A percentile compares a stretch with the other conserved stretches of the same genome.
These are phyloP conservation scores for Hanseniaspora mollemarum DNA, from an alignment of 805 yeast species.

Conservation along the genomic window DNA sequence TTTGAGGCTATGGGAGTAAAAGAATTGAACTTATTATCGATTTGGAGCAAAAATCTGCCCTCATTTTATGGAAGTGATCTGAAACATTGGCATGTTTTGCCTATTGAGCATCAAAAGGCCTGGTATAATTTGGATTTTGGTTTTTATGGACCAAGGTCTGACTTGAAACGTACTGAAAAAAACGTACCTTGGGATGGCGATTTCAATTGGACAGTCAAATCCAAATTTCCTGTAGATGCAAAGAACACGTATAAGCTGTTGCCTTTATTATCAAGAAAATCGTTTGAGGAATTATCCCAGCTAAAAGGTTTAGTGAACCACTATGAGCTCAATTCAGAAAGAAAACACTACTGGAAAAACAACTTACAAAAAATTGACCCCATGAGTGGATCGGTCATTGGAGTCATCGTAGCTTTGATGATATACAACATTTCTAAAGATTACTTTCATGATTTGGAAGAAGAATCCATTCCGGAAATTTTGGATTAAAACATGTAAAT, in stretches of 20 bases:
- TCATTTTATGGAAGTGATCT: constrained; percentile 28
- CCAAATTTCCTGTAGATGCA: constrained; percentile 54
- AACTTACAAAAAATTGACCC: constrained; percentile 22
- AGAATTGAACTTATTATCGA: constrained; percentile 2
- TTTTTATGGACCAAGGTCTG: constrained; percentile 57
- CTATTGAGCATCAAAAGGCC: constrained; percentile 41
- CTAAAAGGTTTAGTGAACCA: constrained; percentile 20
- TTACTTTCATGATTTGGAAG: constrained; percentile 17
- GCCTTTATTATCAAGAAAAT: constrained; percentile 21
- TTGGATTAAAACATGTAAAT: neutral
- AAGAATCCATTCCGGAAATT: constrained; percentile 24
- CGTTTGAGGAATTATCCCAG: constrained; percentile 24
- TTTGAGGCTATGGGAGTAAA: neutral
- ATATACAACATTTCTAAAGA: constrained; percentile 1
- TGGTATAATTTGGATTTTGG: constrained; percentile 58
- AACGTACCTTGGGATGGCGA: constrained; percentile 10
- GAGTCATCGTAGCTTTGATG: constrained; percentile 1
- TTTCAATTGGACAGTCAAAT: constrained; percentile 35
- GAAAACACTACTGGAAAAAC: constrained; percentile 27
- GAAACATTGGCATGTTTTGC: constrained; percentile 45
- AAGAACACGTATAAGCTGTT: constrained; percentile 29
- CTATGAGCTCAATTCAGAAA: constrained; percentile 17
- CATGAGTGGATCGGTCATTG: constrained; percentile 27
- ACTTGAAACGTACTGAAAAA: constrained; percentile 28
- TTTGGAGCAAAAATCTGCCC: constrained; percentile 15